phyloP scores from a whole-genome alignment of 2,329 filamentous ascomycete species.

The Pyrenophora teres region DNA sequence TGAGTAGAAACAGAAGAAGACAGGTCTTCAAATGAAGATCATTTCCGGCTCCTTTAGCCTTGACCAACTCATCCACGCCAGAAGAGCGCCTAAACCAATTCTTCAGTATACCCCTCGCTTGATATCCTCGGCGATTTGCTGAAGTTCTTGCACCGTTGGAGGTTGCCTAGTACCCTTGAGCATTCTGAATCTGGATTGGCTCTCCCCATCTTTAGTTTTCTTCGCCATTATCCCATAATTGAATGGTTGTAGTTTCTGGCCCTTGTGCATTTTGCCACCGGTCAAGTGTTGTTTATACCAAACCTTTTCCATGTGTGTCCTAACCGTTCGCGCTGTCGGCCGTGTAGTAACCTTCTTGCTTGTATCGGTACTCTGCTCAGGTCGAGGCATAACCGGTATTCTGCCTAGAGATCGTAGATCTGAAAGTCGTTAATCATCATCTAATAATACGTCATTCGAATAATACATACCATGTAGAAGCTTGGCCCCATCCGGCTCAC shows the following conservation, averaged over 20 bases:
- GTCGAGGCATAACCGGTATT: background rate
- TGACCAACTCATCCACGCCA: too few species aligned
- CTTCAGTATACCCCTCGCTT: slow-evolving; percentile 23
- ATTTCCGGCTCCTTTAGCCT: too few species aligned
- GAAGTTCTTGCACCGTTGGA: slow-evolving; percentile 29
- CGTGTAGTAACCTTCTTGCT: background rate
- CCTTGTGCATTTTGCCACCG: background rate
- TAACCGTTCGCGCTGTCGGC: background rate
- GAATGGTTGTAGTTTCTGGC: background rate
- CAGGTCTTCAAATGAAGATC: too few species aligned
- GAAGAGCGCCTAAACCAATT: too few species aligned
- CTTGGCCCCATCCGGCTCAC: slow-evolving; percentile 28
- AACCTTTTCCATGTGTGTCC: background rate
- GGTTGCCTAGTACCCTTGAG: slow-evolving; percentile 11
- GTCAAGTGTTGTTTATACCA: background rate
- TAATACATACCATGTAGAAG: slow-evolving; percentile 26
- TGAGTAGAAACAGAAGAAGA: too few species aligned
- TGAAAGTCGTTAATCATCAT: slow-evolving; percentile 7
- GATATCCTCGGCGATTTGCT: slow-evolving; percentile 30
- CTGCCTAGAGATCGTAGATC: slow-evolving; percentile 21
- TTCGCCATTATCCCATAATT: slow-evolving; percentile 1
- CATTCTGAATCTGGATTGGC: background rate
- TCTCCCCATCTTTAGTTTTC: slow-evolving; percentile 8
- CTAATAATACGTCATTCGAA: background rate
- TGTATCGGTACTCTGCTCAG: background rate